Percentiles rank a stretch among this genome's conserved stretches.
Conservation (phyloP, 805 yeast species). For the Yarrowia sp. region DNA sequence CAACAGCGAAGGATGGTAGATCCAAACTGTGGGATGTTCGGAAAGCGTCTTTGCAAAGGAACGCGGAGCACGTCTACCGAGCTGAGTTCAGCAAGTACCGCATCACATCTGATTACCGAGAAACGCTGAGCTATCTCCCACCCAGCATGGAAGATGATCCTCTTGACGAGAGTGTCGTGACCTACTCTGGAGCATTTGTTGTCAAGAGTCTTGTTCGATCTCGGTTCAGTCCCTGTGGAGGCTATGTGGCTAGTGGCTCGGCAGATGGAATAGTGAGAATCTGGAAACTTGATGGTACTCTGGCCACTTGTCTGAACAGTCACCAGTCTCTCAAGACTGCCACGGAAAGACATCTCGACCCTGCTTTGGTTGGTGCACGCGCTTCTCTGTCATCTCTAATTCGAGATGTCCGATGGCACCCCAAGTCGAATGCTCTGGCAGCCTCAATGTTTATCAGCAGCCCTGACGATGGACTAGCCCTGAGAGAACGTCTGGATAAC, state of each 20-base stretch:
- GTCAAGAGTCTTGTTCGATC: conserved; percentile 20
- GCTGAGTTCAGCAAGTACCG: background rate
- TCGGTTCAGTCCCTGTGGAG: conserved; percentile 20
- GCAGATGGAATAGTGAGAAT: conserved; percentile 16
- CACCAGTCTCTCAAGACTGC: background rate
- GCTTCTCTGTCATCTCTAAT: conserved; percentile 9
- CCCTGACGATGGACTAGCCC: conserved; percentile 7
- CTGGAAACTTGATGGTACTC: conserved; percentile 17
- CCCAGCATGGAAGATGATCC: conserved; percentile 19
- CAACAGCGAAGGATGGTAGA: conserved; percentile 13
- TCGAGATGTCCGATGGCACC: conserved; percentile 18
- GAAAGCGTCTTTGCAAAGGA: background rate
- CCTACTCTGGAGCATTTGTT: conserved; percentile 2
- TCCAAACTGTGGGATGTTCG: conserved; percentile 21
- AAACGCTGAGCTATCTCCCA: conserved; percentile 5
- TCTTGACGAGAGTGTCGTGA: conserved; percentile 23
- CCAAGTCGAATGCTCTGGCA: background rate
- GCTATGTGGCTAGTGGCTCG: conserved; percentile 21
- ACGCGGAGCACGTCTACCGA: background rate
- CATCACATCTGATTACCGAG: conserved; percentile 6
- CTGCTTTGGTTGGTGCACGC: background rate
- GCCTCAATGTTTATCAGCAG: conserved; percentile 22
- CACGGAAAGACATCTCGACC: background rate
- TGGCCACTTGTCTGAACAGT: conserved; percentile 1
- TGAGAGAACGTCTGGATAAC: background rate